These are phyloP conservation scores for Botrytis tulipae DNA, from an alignment of 2,329 filamentous ascomycete genomes.

Conservation along the genomic window DNA sequence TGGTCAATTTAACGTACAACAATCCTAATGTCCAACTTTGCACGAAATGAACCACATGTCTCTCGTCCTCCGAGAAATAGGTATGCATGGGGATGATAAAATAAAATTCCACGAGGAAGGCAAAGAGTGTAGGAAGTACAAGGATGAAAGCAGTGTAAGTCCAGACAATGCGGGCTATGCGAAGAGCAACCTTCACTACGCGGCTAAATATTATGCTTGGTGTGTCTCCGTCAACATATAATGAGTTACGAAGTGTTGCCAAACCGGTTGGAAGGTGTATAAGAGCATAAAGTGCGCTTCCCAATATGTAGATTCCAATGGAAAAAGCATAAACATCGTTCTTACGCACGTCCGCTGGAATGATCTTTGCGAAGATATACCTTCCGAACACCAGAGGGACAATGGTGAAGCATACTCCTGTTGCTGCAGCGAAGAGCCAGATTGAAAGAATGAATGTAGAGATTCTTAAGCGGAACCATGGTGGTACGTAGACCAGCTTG, in stretches of 20 bases:
- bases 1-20: slow-evolving; percentile 79
- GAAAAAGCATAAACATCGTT: slow-evolving; percentile 98
- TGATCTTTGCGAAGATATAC: slow-evolving; percentile 67
- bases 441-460: slow-evolving; percentile 84
- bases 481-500: slow-evolving; percentile 74
- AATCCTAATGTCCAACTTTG: slow-evolving; percentile 94
- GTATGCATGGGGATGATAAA: slow-evolving; percentile 70
- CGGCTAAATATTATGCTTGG: slow-evolving; percentile 34
- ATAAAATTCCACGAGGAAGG: slow-evolving; percentile 82
- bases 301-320: slow-evolving; percentile 79
- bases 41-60: slow-evolving; percentile 78
- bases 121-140: slow-evolving; percentile 78
- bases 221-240: slow-evolving; percentile 31
- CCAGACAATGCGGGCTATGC: slow-evolving; percentile 58
- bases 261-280: slow-evolving; percentile 48
- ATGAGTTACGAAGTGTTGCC: slow-evolving; percentile 36
- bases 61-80: slow-evolving; percentile 40
- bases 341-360: slow-evolving; percentile 70
- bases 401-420: slow-evolving; percentile 81
- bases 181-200: slow-evolving; percentile 23
- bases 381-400: slow-evolving; percentile 84
- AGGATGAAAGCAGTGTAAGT: slow-evolving; percentile 72
- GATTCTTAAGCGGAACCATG: slow-evolving; percentile 76
- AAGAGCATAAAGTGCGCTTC: slow-evolving; percentile 61
- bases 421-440: slow-evolving; percentile 89